Conservation (phyloP, 177 flowering plant genomes). For the Vitis hybrid region DNA sequence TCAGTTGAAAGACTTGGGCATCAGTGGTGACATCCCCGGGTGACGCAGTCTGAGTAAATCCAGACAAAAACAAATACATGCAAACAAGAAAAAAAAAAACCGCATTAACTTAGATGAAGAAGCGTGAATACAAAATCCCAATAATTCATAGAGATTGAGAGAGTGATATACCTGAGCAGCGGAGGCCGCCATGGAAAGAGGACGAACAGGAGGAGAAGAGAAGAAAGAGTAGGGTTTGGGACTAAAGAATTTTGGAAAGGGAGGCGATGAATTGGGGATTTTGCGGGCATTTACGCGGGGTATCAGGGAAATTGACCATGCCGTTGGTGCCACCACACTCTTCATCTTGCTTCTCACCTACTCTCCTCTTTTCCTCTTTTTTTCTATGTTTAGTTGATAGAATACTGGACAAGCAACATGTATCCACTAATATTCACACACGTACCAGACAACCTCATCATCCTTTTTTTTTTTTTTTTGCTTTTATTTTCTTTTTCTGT, state of each 20-base stretch:
- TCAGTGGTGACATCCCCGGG: constrained; percentile 33
- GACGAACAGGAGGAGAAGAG: not conserved
- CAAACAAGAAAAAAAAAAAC: not conserved
- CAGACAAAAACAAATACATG: not conserved
- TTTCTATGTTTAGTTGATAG: too few relatives aligned
- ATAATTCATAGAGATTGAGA: not conserved
- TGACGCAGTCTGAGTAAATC: constrained; percentile 31
- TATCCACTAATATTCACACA: too few relatives aligned
- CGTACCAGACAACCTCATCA: too few relatives aligned
- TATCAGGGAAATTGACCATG: constrained; percentile 1
- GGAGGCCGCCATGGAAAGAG: constrained; percentile 33
- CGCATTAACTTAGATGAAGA: not conserved
- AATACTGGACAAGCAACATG: too few relatives aligned
- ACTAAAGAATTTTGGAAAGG: not conserved
- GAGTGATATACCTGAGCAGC: constrained; percentile 19
- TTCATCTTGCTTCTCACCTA: constrained; percentile 17
- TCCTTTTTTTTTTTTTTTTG: too few relatives aligned
- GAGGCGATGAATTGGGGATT: constrained; percentile 10
- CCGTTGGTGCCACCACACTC: constrained; percentile 14
- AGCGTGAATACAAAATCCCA: not conserved
- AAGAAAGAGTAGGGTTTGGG: constrained; percentile 1
- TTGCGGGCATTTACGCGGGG: constrained; percentile 16
- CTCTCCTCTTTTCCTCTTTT: too few relatives aligned
- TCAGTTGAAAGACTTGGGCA: constrained; percentile 43
- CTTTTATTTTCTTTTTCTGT: too few relatives aligned